Conservation (phyloP, 2,329 filamentous ascomycete genomes). For the Pseudogymnoascus verrucosus region DNA sequence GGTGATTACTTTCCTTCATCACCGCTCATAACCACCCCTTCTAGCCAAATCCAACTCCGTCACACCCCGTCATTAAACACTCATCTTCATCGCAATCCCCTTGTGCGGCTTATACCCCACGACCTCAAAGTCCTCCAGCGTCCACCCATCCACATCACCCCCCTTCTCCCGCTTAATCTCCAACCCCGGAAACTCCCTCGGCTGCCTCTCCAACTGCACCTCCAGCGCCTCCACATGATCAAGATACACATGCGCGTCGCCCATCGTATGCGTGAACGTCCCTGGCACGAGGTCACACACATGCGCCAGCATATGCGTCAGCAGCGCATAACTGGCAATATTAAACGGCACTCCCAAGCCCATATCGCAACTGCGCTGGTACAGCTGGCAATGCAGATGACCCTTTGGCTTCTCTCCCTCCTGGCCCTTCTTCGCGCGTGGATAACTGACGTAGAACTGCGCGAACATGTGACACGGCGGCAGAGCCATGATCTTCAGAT, state of each 20-base stretch:
- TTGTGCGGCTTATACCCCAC: conserved; percentile 87
- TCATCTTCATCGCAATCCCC: conserved; percentile 97
- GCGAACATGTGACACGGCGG: conserved; percentile 98
- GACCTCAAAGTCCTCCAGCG: conserved; percentile 77
- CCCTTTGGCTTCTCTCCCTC: conserved; percentile 45
- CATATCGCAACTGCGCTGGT: conserved; percentile 95
- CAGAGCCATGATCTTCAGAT: conserved; percentile 79
- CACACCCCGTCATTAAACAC: conserved; percentile 49
- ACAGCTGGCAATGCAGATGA: conserved; percentile 77
- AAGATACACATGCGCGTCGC: conserved; percentile 91
- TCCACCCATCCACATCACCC: conserved; percentile 84
- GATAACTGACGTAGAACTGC: conserved; percentile 56
- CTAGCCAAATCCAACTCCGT: neutral
- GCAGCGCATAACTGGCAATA: conserved; percentile 85
- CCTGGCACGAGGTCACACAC: conserved; percentile 79
- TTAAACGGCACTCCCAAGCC: conserved; percentile 96
- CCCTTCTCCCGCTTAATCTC: conserved; percentile 61
- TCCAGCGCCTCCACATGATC: conserved; percentile 87
- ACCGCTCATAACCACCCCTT: neutral
- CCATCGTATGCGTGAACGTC: conserved; percentile 89
- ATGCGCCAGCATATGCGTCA: conserved; percentile 92
- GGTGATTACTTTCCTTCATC: neutral
- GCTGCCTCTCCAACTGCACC: conserved; percentile 71
- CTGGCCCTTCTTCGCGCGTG: conserved; percentile 23
- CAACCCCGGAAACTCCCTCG: conserved; percentile 70